Percentiles rank a stretch among this genome's conserved stretches.
These are phyloP conservation scores for Biscutella laevigata DNA, from an alignment of 441 rosid species.

Conservation along the genomic window DNA sequence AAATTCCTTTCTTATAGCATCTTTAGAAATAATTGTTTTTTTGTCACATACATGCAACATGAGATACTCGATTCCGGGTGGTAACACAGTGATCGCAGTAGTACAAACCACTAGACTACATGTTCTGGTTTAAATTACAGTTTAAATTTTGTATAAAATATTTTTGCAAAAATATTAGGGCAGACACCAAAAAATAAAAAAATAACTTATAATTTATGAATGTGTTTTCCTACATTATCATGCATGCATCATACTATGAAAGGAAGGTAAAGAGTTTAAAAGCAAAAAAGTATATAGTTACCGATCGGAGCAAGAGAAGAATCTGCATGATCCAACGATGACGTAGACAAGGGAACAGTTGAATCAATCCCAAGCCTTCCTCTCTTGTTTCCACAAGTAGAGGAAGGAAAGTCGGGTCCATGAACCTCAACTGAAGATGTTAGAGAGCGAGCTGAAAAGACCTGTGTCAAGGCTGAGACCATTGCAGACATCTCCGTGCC, in stretches of 20 bases:
- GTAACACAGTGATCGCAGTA: no score
- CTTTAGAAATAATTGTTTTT: no score
- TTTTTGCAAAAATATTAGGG: no score
- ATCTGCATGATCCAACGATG: neutral
- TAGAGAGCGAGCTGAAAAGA: constrained; percentile 34
- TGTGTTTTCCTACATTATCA: no score
- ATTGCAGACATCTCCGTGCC: constrained; percentile 48
- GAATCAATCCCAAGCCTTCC: neutral
- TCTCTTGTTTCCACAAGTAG: neutral
- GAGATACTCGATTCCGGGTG: no score
- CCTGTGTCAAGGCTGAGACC: constrained; percentile 50
- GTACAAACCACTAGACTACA: no score
- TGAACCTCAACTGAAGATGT: neutral
- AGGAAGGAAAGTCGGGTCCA: neutral
- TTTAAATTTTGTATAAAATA: no score
- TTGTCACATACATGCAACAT: no score
- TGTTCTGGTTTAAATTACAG: no score
- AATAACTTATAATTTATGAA: no score
- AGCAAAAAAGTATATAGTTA: neutral
- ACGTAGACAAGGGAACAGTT: neutral
- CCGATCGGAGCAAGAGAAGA: constrained; percentile 10
- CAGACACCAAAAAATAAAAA: no score
- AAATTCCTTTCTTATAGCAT: no score
- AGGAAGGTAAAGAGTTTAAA: neutral
- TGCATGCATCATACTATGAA: neutral